Evolutionary conservation across 1,284 basidiomycete genomes (phyloP), one percentile per base, ranked within the genome.

Genomic region (Trichosporon coremiiforme): DNA sequence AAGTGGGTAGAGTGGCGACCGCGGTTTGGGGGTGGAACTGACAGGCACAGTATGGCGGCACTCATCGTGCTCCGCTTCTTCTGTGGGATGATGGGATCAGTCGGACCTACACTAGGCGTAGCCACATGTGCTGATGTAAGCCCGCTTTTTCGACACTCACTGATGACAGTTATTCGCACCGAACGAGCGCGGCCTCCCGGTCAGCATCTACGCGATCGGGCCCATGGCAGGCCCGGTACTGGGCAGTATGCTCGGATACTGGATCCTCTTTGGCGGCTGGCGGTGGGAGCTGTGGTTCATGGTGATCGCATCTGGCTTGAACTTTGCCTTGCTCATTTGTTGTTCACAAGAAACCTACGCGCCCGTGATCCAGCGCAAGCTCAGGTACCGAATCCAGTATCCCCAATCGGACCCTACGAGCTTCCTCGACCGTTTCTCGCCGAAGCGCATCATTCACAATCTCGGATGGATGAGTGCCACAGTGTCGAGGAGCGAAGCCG

Each of bases 111-210:
- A 1, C 70, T 84, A 0, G 83, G 83, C 1, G 81, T 83, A 2
- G 82, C 82, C 0, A 83, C 82, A 0, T 79, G 81, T 29, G 81
- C 82, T 1, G 83, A 84, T 66, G 78, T 82, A 60, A 73, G 78
- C 25, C 25, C 6, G 9, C 17, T 35, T 33, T 38, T 38, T 38
- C 29, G 36, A 47, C 17, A 6, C 6, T 1, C 65, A 69, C 47
- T 57, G 17, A 36, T n/a, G 7, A 12, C 68, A 81, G 80, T 65
- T 81, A 31, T 84, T 79, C 60, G 68, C 70, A 0, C 82, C 82
- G 0, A 63, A 77, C 7, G 76, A 82, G 60, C 74, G 83, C 38
- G 83, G 83, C 0, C 70, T 70, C 20, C 81, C 82, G 0, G 75
- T 84, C 22, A 75, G 77, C 8, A 72, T 84, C 4, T 84, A 84